These are phyloP conservation scores for Ramalina peruviana DNA, from an alignment of 495 filamentous ascomycete species.

Conservation along the genomic window DNA sequence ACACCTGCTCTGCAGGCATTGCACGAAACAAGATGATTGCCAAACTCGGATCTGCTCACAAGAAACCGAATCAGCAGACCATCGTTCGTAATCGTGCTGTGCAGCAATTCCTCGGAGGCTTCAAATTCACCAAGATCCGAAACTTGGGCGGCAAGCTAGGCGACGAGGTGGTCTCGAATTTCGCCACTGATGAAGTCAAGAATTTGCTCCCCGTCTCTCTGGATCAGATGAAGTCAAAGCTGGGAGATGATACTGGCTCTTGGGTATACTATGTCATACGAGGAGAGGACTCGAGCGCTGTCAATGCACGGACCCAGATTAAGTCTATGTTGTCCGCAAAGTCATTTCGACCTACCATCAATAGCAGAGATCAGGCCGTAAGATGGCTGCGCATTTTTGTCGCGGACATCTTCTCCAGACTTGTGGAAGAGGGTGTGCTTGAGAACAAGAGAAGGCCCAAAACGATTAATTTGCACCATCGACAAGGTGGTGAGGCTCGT, in stretches of 20 bases:
- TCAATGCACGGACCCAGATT: conserved; percentile 82
- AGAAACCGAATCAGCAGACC: conserved; percentile 89
- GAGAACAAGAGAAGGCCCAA: conserved; percentile 80
- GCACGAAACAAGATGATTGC: conserved; percentile 89
- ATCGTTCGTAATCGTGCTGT: conserved; percentile 74
- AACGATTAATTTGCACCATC: conserved; percentile 70
- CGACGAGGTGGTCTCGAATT: conserved; percentile 61
- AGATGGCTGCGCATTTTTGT: conserved; percentile 88
- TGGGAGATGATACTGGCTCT: conserved; percentile 74
- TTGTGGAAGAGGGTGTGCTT: conserved; percentile 83
- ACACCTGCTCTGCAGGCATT: conserved; percentile 84
- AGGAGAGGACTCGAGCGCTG: conserved; percentile 74
- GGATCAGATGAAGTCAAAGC: conserved; percentile 61
- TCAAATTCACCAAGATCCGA: conserved; percentile 93
- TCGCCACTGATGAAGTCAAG: conserved; percentile 66
- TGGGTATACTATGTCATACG: conserved; percentile 84
- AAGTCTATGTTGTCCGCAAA: conserved; percentile 98
- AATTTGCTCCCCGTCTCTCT: conserved; percentile 60
- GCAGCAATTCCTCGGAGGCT: conserved; percentile 62
- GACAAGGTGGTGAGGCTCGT: conserved; percentile 53
- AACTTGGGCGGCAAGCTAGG: conserved; percentile 95
- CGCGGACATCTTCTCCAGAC: conserved; percentile 77
- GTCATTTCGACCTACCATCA: conserved; percentile 79
- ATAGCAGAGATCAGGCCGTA: conserved; percentile 60
- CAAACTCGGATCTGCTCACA: conserved; percentile 78